Evolutionary conservation across 257 asterid species (phyloP).

Genomic region (Gentiana macrophylla): DNA sequence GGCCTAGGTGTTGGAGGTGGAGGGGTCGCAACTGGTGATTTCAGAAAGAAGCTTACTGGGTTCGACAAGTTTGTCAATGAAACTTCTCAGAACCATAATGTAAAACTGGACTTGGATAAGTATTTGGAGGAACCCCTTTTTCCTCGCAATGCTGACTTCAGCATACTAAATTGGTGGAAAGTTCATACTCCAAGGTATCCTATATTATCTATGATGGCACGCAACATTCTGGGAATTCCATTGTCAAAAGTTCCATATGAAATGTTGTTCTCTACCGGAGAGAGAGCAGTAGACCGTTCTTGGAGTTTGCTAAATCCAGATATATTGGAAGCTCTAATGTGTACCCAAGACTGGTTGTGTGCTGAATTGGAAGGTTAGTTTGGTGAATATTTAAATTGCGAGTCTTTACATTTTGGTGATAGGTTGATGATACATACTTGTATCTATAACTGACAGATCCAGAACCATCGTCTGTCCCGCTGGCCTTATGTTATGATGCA

Average conservation of each 20-base stretch:
- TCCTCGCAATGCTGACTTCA: conserved; percentile 65
- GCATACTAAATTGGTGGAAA: conserved; percentile 89
- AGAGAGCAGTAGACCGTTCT: conserved; percentile 34
- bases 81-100: conserved; percentile 43
- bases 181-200: conserved; percentile 89
- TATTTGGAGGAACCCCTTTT: conserved; percentile 82
- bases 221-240: conserved; percentile 80
- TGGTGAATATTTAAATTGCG: conserved; percentile 2
- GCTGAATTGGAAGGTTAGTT: conserved; percentile 45
- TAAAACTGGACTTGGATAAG: conserved; percentile 78
- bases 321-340: conserved; percentile 75
- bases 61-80: conserved; percentile 66
- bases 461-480: conserved; percentile 15
- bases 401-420: conserved; percentile 3
- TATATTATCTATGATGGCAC: conserved; percentile 80
- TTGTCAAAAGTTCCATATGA: conserved; percentile 55
- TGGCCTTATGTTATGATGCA: conserved; percentile 29
- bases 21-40: conserved; percentile 10
- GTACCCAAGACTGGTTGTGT: conserved; percentile 81
- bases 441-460: conserved; percentile 20
- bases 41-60: conserved; percentile 54
- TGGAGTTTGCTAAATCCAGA: conserved; percentile 61
- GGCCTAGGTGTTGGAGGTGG: conserved; percentile 38
- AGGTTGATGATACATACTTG: conserved; percentile 13
- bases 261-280: conserved; percentile 45